These are phyloP conservation scores for Podospora conica DNA, from an alignment of 495 filamentous ascomycete genomes.

Conservation along the genomic window DNA sequence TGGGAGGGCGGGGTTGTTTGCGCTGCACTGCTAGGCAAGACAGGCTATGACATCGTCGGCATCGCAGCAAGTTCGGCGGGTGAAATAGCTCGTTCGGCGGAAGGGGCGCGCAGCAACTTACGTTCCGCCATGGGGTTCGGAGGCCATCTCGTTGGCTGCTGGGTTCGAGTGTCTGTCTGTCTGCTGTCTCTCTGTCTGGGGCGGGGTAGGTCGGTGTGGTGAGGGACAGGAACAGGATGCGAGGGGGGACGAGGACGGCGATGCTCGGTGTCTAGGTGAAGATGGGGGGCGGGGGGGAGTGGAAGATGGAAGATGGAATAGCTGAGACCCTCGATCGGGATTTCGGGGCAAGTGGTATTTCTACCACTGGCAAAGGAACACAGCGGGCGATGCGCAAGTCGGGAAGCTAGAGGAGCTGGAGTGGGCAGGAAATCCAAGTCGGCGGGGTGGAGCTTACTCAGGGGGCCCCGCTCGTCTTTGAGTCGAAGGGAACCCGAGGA, in stretches of 20 bases:
- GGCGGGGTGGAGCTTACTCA: slow-evolving; percentile 36
- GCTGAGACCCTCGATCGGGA: slow-evolving; percentile 18
- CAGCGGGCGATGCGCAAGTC: slow-evolving; percentile 26
- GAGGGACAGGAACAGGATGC: background rate
- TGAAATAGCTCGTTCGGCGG: slow-evolving; percentile 17
- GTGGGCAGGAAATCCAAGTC: slow-evolving; percentile 14
- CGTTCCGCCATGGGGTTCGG: slow-evolving; percentile 32
- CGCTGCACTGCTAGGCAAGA: background rate
- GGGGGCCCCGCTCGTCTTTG: slow-evolving; percentile 21
- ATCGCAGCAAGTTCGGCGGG: background rate
- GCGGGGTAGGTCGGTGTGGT: background rate
- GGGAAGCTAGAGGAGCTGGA: slow-evolving; percentile 17
- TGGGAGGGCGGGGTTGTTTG: background rate
- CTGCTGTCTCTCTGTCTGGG: background rate
- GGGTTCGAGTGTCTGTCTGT: slow-evolving; percentile 6
- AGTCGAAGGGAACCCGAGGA: slow-evolving; percentile 2
- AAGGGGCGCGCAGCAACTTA: slow-evolving; percentile 39
- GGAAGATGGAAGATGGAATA: slow-evolving; percentile 21
- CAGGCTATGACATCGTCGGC: background rate
- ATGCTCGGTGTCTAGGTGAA: background rate
- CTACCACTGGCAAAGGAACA: slow-evolving; percentile 17
- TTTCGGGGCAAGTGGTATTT: slow-evolving; percentile 35
- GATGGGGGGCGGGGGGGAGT: no score
- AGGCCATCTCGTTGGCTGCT: slow-evolving; percentile 35
- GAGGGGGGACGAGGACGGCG: background rate